Base-by-base conservation (phyloP, 2,329 filamentous ascomycete genomes). In the Aspergillus hortae region DNA sequence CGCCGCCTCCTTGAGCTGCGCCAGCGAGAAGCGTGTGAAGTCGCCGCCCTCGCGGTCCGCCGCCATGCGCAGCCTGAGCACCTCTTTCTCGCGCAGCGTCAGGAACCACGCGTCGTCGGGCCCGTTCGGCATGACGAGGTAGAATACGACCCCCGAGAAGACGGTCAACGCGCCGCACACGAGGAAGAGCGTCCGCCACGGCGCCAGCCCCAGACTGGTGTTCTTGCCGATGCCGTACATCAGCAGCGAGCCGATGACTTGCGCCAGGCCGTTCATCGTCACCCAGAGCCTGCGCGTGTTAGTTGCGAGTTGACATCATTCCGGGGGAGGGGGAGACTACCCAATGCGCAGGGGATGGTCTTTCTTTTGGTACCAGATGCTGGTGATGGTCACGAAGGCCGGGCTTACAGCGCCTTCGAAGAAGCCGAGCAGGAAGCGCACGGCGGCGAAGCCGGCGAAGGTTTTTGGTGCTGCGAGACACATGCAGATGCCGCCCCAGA, bases 171-270 rank as follows among this genome's bases (percentile, higher is more conserved):
- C 74, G n/a, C 79, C 78, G 51, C 74, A 79, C 11, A 81, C 67
- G 27, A 80, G 62, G 58, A 80, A 81, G 35, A 81, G 61, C 0
- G 69, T 62, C 32, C 77, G 65, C 78, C 79, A 81, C 0, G 76
- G 71, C 0, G 67, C 68, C 4, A 81, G 61, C 0, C 66, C 17
- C 19, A 48, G 48, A 2, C 74, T 58, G 0, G 54, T 59, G 49
- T 76, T 72, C 53, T 73, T 72, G 36, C 76, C 78, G 47, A 81
- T 77, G 33, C 77, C 76, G 56, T 79, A 80, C 75, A 78, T 79
- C n/a, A 79, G 66, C 4, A 78, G 54, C 25, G 66, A 71, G 9
- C 77, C 76, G 35, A 76, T 55, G 27, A 78, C 67, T 56, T 79
- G 76, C 0, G 77, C 74, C 2, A 78, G 38, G 3, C 74, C 76